These are phyloP conservation scores for Chrysanthemum makinoi DNA, from an alignment of 129 eudicot genomes.

Conservation along the genomic window DNA sequence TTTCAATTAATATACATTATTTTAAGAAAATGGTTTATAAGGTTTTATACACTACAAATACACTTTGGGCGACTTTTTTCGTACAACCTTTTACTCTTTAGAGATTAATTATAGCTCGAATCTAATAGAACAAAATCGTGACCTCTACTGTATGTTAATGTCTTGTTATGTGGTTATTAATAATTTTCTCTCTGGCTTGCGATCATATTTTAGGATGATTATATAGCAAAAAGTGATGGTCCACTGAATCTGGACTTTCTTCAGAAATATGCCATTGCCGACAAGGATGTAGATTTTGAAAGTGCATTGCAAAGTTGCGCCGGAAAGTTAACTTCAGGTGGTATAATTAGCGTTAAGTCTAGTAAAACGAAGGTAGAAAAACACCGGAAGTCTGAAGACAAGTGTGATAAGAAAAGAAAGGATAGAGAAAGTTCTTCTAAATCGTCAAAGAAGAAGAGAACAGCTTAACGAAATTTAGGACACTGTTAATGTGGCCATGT, in stretches of 20 bases:
- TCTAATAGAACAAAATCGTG: too few relatives aligned
- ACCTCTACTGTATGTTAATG: neutral
- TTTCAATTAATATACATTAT: too few relatives aligned
- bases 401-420: slow-evolving; percentile 51
- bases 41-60: too few relatives aligned
- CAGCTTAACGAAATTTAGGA: slow-evolving; percentile 6
- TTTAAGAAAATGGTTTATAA: too few relatives aligned
- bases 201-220: slow-evolving; percentile 41
- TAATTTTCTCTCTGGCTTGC: neutral
- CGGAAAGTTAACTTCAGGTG: slow-evolving; percentile 51
- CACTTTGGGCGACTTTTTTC: too few relatives aligned
- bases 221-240: slow-evolving; percentile 55
- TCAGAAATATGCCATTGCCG: slow-evolving; percentile 65
- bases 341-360: slow-evolving; percentile 78
- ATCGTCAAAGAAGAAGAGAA: slow-evolving; percentile 68
- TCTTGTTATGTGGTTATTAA: neutral
- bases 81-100: too few relatives aligned
- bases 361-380: slow-evolving; percentile 43
- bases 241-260: slow-evolving; percentile 60
- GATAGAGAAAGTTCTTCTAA: slow-evolving; percentile 51
- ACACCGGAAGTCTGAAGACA: slow-evolving; percentile 36
- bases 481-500: too few relatives aligned
- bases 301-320: slow-evolving; percentile 57
- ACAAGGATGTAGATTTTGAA: slow-evolving; percentile 70
- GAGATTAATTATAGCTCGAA: too few relatives aligned